These are phyloP conservation scores for Jaltomata sinuosa DNA, from an alignment of 257 asterid genomes.

Conservation along the genomic window DNA sequence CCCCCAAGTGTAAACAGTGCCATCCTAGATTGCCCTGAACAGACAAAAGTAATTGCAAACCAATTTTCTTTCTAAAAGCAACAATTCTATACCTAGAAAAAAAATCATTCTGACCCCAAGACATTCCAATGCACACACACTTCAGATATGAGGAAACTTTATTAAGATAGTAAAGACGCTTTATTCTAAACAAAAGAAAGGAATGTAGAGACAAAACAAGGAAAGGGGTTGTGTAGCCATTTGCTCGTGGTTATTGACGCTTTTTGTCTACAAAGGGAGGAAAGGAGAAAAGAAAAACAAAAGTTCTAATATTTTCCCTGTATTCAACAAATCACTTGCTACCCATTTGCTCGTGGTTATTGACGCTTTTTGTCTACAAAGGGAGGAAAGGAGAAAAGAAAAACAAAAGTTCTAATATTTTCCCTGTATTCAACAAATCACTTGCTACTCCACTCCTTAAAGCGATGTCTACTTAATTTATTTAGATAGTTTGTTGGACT, in stretches of 20 bases:
- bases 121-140: not conserved
- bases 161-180: not conserved
- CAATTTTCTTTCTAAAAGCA: not conserved
- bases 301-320: not conserved
- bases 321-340: not conserved
- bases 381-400: not conserved
- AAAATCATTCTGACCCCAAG: not conserved
- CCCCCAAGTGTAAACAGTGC: not conserved
- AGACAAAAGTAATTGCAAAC: not conserved
- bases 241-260: not conserved
- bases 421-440: not conserved
- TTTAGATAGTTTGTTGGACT: too few relatives aligned
- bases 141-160: not conserved
- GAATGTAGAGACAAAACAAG: not conserved
- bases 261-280: not conserved
- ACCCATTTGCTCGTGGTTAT: not conserved
- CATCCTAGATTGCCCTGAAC: not conserved
- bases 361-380: not conserved
- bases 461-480: too few relatives aligned
- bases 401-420: not conserved
- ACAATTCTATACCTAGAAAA: not conserved
- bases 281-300: not conserved
- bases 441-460: not conserved
- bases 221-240: not conserved
- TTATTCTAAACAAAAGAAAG: not conserved